Evolutionary conservation across 2,329 filamentous ascomycete genomes (phyloP), one percentile per base, ranked within the genome.

Genomic region (Fusarium abutilonis): DNA sequence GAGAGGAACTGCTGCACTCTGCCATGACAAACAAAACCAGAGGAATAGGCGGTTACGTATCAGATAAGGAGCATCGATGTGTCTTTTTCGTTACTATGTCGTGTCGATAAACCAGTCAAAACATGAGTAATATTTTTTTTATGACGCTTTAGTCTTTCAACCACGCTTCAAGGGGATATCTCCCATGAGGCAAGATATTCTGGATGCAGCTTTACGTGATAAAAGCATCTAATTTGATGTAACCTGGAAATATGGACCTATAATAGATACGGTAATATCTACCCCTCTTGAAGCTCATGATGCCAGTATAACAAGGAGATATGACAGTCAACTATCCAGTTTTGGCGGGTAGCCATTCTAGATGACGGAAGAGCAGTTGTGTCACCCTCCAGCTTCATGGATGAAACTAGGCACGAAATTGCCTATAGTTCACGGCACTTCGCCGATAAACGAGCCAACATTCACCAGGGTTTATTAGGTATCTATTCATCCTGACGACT

Each of bases 331-430:
- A 31, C 38, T 45, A 42, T 28, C 52, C 35, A 41, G 48, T 31
- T 41, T 40, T 38, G 46, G 35, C 36, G 45, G 31, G 23, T 56
- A 52, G 55, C 34, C 43, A 36, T 10, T 10, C 28, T 49, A 36
- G 31, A 50, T 55, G 52, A 44, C 40, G 46, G 53, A 62, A 66
- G 45, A 34, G 52, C 38, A 52, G 29, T 13, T 56, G 68, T 69
- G 56, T 39, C 13, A 64, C 66, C 45, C 41, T 15, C 40, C 52
- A 40, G 51, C 50, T 60, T 47, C 53, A 53, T 49, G 49, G 43
- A 63, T 64, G 63, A 66, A 64, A 64, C 54, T 50, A 52, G 54
- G 40, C 39, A 60, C 59, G 59, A 57, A 58, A 49, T 54, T 51
- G 54, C 42, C 56, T 67, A 60, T 42, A 56, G 53, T 64, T 69